Evolutionary conservation across 768 basidiomycete genomes (phyloP).

Genomic region (Amanita pallidorosea): DNA sequence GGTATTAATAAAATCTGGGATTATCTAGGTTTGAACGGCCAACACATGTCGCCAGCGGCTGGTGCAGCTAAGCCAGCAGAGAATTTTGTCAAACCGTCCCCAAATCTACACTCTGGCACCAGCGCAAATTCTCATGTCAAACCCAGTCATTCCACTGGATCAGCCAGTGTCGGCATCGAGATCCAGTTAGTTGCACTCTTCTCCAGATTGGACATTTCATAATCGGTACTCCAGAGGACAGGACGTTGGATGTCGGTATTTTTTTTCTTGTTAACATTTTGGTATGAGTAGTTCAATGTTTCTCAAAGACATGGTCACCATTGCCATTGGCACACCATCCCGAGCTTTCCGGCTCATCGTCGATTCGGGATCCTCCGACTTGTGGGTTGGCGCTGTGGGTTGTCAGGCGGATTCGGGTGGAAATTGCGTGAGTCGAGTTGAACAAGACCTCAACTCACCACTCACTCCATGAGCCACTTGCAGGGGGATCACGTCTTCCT

Average conservation of each 20-base stretch:
- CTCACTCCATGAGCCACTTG: background rate
- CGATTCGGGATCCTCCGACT: slow-evolving; percentile 55
- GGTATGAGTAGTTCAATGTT: background rate
- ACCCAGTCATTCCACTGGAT: background rate
- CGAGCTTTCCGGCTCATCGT: slow-evolving; percentile 38
- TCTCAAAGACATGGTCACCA: slow-evolving; percentile 18
- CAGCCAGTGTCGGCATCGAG: slow-evolving; percentile 37
- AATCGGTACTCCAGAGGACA: slow-evolving; percentile 22
- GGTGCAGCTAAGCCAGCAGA: slow-evolving; percentile 16
- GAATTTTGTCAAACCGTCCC: slow-evolving; percentile 7
- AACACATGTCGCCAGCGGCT: background rate
- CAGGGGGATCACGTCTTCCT: slow-evolving; percentile 37
- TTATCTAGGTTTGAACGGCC: background rate
- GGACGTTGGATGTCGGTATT: slow-evolving; percentile 36
- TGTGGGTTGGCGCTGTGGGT: slow-evolving; percentile 42
- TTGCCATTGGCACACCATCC: slow-evolving; percentile 36
- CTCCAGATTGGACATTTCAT: background rate
- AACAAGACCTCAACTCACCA: background rate
- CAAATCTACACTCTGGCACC: slow-evolving; percentile 7
- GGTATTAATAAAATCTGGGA: background rate
- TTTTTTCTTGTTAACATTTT: background rate
- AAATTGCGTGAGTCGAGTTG: slow-evolving; percentile 15
- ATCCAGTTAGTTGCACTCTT: slow-evolving; percentile 35
- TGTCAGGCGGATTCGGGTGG: slow-evolving; percentile 25
- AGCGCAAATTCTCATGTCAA: slow-evolving; percentile 6